Conservation (phyloP, 2,329 filamentous ascomycete genomes). For the Hortaea werneckii region DNA sequence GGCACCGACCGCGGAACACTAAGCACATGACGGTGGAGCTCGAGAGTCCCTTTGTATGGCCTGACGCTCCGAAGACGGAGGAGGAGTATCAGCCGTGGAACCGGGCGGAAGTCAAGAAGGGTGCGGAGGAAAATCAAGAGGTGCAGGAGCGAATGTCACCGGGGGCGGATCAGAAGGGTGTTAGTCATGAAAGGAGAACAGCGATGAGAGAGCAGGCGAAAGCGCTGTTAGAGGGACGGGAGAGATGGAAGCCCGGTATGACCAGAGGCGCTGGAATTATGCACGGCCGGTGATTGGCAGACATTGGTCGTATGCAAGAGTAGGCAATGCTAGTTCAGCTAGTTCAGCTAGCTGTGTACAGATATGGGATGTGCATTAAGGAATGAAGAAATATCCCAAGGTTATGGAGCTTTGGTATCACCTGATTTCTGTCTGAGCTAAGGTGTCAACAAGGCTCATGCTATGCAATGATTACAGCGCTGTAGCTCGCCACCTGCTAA, state of each 20-base stretch:
- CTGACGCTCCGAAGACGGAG: slow-evolving; percentile 47
- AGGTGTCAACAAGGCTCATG: no score
- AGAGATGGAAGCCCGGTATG: slow-evolving; percentile 42
- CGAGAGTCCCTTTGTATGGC: slow-evolving; percentile 79
- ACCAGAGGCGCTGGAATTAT: neutral
- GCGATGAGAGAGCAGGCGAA: slow-evolving; percentile 51
- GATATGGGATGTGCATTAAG: neutral
- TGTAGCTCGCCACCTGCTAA: no score
- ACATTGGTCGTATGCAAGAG: no score
- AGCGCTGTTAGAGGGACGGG: slow-evolving; percentile 49
- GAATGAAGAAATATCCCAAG: neutral
- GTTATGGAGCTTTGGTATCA: no score
- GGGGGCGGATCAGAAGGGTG: slow-evolving; percentile 26
- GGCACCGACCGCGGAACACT: slow-evolving; percentile 59
- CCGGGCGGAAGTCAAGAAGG: slow-evolving; percentile 14
- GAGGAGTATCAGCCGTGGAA: slow-evolving; percentile 44
- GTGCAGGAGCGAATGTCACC: slow-evolving; percentile 27
- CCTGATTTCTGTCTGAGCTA: no score
- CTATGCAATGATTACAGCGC: no score
- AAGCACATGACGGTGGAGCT: slow-evolving; percentile 97
- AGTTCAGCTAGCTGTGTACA: neutral
- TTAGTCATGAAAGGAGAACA: slow-evolving; percentile 33
- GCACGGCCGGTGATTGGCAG: neutral
- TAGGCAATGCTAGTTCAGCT: no score
- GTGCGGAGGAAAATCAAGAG: slow-evolving; percentile 30